Evolutionary conservation across 2,329 filamentous ascomycete species (phyloP).

Genomic region (Cladosporium halotolerans): DNA sequence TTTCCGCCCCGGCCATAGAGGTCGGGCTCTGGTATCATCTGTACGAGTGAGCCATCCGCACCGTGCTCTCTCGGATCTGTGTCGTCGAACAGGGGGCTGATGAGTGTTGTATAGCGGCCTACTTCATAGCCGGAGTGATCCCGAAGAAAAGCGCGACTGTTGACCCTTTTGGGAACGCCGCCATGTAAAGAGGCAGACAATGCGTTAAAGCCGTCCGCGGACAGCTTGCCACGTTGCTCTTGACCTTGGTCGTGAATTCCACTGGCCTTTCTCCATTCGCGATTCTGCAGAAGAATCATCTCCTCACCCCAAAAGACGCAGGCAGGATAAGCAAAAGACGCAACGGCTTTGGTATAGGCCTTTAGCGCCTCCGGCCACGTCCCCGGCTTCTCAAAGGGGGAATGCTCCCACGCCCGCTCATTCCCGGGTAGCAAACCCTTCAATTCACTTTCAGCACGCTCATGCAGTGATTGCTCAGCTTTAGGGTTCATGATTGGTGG

Average conservation of each 20-base stretch:
- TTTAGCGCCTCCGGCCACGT: conserved; percentile 13
- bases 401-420: background rate
- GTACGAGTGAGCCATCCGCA: conserved; percentile 17
- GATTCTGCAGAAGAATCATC: conserved; percentile 35
- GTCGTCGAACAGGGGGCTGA: conserved; percentile 20
- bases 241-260: conserved; percentile 32
- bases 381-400: background rate
- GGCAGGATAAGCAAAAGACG: conserved; percentile 36
- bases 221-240: conserved; percentile 28
- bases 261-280: conserved; percentile 35
- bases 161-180: conserved; percentile 17
- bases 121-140: background rate
- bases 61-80: background rate
- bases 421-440: background rate
- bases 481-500: background rate
- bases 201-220: conserved; percentile 29
- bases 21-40: conserved; percentile 15
- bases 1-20: background rate
- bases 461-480: background rate
- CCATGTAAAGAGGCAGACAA: conserved; percentile 28
- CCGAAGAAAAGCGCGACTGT: conserved; percentile 16
- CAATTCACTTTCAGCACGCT: background rate
- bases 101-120: conserved; percentile 16
- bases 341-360: conserved; percentile 26
- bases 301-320: conserved; percentile 39